A percentile compares a stretch with the other conserved stretches of the same genome.
phyloP scores from a whole-genome alignment of 257 asterid species.

The Plantago elongata region DNA sequence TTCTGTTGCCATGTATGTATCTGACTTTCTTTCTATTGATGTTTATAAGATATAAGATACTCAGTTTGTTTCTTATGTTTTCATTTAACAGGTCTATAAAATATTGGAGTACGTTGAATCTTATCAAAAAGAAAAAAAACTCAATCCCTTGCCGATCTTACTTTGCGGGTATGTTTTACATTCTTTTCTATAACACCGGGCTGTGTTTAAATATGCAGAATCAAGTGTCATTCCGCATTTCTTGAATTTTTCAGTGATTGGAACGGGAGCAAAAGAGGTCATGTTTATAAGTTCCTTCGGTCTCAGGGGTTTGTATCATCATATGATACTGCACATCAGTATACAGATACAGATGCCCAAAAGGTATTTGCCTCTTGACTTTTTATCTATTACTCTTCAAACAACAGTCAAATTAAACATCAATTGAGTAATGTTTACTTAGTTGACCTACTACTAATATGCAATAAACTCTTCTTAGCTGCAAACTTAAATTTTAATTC shows the following conservation, averaged over 20 bases:
- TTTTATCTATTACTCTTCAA: neutral
- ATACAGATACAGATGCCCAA: constrained; percentile 95
- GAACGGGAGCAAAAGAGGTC: constrained; percentile 98
- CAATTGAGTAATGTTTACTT: no score
- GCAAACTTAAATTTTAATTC: neutral
- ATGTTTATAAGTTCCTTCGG: constrained; percentile 86
- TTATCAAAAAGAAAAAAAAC: constrained; percentile 80
- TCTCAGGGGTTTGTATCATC: constrained; percentile 97
- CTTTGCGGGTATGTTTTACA: constrained; percentile 70
- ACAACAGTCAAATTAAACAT: no score
- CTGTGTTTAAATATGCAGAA: constrained; percentile 14
- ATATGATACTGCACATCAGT: constrained; percentile 94
- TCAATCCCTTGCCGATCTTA: constrained; percentile 85
- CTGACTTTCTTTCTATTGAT: neutral
- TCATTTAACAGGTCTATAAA: constrained; percentile 66
- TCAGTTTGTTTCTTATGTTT: constrained; percentile 4
- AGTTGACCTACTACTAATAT: no score
- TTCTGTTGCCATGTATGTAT: neutral
- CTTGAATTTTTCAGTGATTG: constrained; percentile 57
- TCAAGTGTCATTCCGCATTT: constrained; percentile 3
- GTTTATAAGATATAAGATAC: neutral
- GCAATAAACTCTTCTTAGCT: no score
- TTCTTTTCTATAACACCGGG: neutral
- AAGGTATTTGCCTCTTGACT: constrained; percentile 41
- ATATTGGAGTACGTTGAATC: constrained; percentile 78